Base-by-base conservation (phyloP, 2,329 filamentous ascomycete species). In the Alternaria rosae region DNA sequence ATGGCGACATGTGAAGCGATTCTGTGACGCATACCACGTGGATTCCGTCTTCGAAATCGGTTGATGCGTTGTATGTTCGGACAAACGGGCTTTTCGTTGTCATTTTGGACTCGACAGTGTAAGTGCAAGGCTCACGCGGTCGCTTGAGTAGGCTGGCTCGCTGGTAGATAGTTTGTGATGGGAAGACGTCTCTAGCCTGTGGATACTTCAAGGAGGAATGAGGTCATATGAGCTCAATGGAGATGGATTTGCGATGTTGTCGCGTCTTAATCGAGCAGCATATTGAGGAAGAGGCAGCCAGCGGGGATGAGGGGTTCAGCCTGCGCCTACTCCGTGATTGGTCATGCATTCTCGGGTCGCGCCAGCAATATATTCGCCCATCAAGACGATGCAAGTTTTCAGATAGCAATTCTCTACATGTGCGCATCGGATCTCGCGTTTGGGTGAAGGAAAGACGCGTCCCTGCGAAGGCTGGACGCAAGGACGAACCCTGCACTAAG, bases 1-100 rank as follows among this genome's bases (percentile, higher is more conserved):
- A 15, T 20, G 3, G n/a, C 20, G 12, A 17, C 2, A 7, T 12
- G 21, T 10, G 15, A 25, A 13, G n/a, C 26, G 26, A 11, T 41
- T 13, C 3, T 17, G 13, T 15, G 44, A 51, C 20, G 32, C 60
- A 23, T 64, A 70, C 70, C 9, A 71, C 66, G 28, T 70, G 54
- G 7, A 70, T 53, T 11, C 69, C 70, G 17, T 58, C 35, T 7
- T 64, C 35, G n/a, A 66, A 70, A 41, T 73, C 70, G 35, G 50
- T 61, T 12, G 59, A 48, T 35, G 60, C 15, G 41, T 73, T 59
- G 25, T 70, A 73, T 13, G 50, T 50, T 15, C 70, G 69, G 4
- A 73, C 59, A 32, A 71, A 70, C 4, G 68, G 66, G 2, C 30
- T 48, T 38, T 61, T 13, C 57, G 67, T 70, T 3, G 44, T 2